phyloP scores from a whole-genome alignment of 352 stramenopile genomes.

The Globisporangium emineosum region DNA sequence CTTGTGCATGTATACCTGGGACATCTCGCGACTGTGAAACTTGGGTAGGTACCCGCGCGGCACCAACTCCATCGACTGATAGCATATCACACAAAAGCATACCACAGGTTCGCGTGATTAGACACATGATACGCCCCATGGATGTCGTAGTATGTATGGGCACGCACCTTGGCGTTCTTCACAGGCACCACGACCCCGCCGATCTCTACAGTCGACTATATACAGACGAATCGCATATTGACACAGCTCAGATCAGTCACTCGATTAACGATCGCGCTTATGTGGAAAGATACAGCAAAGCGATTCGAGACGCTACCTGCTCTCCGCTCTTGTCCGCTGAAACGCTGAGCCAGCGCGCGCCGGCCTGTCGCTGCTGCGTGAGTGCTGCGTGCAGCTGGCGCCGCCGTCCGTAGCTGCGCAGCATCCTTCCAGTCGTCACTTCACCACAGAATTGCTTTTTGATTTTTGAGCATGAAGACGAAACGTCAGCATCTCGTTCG shows the following conservation, averaged over 20 bases:
- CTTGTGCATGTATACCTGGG: too few species aligned
- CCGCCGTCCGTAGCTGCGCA: conserved; percentile 8
- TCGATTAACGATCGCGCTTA: background rate
- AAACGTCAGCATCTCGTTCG: too few species aligned
- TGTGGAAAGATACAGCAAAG: background rate
- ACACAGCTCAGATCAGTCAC: too few species aligned
- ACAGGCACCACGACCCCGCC: conserved; percentile 48
- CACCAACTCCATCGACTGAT: conserved; percentile 45
- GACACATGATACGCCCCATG: too few species aligned
- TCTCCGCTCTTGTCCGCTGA: background rate
- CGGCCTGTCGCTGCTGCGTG: background rate
- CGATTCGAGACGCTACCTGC: background rate
- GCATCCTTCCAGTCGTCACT: too few species aligned
- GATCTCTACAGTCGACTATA: conserved; percentile 52
- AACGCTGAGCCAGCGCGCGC: conserved; percentile 8
- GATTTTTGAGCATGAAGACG: too few species aligned
- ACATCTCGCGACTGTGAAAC: conserved; percentile 29
- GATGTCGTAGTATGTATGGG: background rate
- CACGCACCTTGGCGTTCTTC: conserved; percentile 24
- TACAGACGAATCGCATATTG: too few species aligned
- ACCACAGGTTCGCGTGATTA: too few species aligned
- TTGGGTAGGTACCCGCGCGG: conserved; percentile 55
- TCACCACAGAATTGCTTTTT: too few species aligned
- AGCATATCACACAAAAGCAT: background rate
- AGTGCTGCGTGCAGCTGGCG: conserved; percentile 6